Evolutionary conservation across 768 basidiomycete species (phyloP), one percentile per base, ranked within the genome.

Genomic region (Termitomyces sp.): DNA sequence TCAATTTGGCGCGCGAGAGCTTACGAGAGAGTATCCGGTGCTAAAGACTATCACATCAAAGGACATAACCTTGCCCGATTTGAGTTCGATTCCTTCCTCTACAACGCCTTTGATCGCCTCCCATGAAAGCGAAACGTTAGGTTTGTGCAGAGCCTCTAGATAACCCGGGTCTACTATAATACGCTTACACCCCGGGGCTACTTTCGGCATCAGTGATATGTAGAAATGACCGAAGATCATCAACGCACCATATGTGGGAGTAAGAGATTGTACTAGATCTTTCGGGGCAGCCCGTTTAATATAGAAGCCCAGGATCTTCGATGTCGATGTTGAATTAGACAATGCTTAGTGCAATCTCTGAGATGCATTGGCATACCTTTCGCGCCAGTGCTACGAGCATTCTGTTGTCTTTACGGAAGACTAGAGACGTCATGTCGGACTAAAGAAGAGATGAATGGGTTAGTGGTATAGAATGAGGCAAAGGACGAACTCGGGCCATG

Each of bases 151-250:
- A 26, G 74, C 70, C n/a, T 76, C 66, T 20, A 88, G 75, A 64
- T 85, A 87, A 18, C 76, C 77, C 3, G 82, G 79, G 63, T 88
- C 83, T 55, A 81, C 72, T 35, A 88, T 79, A 20, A 86, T 76
- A 40, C 87, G 77, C 67, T 85, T 86, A 66, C 85, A 87, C 22
- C 85, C 85, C 32, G 79, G 77, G 44, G 78, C 82, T 36, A 30
- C 57, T 59, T 5, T 56, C 52, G 24, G 28, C 22, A 22, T 43
- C 38, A 44, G 50, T 58, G 48, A 33, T 14, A 26, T 20, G 13
- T 3, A 28, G n/a, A 10, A 41, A 20, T 11, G 24, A 14, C 33
- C 26, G 10, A 40, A 53, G 66, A 56, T 48, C 10, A 6, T 30
- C 11, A 35, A 26, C 79, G 44, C 65, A 82, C 83, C 71, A 71